Conservation (phyloP, 2,329 filamentous ascomycete species). For the Pseudogymnoascus sp. region DNA sequence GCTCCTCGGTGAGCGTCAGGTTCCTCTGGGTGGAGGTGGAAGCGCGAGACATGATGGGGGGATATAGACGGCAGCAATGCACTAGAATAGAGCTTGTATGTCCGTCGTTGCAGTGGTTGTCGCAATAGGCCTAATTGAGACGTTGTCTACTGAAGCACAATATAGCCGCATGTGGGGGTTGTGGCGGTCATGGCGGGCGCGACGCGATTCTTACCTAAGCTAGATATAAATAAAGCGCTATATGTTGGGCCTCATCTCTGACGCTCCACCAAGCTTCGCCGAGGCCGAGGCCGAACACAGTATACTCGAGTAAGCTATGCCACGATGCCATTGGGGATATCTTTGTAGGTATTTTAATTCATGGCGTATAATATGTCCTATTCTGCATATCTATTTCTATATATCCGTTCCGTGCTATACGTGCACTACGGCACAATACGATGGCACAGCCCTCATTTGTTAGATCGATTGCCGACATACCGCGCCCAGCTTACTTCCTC, state of each 20-base stretch:
- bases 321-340: background rate
- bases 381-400: background rate
- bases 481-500: background rate
- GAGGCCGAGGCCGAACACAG: background rate
- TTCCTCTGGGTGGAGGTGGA: conserved; percentile 38
- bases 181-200: background rate
- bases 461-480: background rate
- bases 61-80: background rate
- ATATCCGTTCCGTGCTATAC: background rate
- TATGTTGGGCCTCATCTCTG: background rate
- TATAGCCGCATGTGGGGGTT: background rate
- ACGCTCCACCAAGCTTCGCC: background rate
- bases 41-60: conserved; percentile 23
- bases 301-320: background rate
- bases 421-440: no score
- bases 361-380: background rate
- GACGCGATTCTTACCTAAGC: background rate
- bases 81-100: background rate
- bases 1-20: conserved; percentile 83
- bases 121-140: background rate
- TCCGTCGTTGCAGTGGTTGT: background rate
- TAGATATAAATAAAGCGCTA: background rate
- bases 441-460: background rate
- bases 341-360: background rate
- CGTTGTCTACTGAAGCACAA: background rate